A percentile compares a stretch with the other conserved stretches of the same genome.
These are phyloP conservation scores for Colletotrichum sp. DNA, from an alignment of 2,329 filamentous ascomycete genomes.

Conservation along the genomic window DNA sequence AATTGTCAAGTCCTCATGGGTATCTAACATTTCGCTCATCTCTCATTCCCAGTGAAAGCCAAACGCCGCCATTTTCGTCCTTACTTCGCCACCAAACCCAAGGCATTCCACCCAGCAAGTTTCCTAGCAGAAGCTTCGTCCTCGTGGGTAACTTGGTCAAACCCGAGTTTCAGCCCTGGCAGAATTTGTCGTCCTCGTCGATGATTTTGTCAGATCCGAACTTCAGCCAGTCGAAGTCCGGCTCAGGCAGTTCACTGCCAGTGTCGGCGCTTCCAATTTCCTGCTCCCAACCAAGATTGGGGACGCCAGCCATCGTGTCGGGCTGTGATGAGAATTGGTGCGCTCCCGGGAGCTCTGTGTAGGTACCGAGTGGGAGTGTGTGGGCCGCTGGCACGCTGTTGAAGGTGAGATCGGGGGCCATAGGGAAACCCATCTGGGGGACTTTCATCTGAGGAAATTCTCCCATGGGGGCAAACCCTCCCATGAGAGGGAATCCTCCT, in stretches of 20 bases:
- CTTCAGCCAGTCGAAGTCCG: no score
- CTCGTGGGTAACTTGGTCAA: rapidly evolving
- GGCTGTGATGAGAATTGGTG: rapidly evolving
- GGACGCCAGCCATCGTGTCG: not conserved
- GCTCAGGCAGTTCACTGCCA: not conserved
- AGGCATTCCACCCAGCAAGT: not conserved
- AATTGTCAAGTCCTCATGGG: not conserved
- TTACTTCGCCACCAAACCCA: rapidly evolving
- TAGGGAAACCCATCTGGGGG: not conserved
- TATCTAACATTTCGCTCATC: not conserved
- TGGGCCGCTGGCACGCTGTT: rapidly evolving
- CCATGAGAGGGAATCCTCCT: not conserved
- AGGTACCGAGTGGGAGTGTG: rapidly evolving
- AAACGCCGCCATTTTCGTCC: not conserved
- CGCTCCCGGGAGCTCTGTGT: not conserved
- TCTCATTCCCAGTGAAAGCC: not conserved
- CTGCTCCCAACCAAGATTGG: rapidly evolving
- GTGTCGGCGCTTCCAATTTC: not conserved
- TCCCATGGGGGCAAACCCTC: no score
- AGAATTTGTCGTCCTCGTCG: no score
- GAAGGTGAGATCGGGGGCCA: rapidly evolving
- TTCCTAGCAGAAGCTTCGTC: not conserved
- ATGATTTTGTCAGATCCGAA: rapidly evolving
- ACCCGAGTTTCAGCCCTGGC: no score
- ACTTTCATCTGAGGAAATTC: not conserved